Conservation (phyloP, 257 asterid species). For the Orobanche coerulescens region DNA sequence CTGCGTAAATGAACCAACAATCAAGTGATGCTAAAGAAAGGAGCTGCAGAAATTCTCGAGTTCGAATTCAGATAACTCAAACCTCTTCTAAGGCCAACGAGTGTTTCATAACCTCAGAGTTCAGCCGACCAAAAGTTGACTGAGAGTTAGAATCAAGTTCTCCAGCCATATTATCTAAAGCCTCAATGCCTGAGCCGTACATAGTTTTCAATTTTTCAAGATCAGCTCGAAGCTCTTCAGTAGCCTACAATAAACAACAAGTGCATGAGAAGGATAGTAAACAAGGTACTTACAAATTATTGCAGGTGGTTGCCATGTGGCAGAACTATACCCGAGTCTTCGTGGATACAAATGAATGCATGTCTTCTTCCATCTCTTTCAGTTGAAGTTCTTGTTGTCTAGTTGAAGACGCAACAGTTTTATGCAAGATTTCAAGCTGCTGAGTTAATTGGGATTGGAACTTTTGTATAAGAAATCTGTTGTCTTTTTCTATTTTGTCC, state of each 20-base stretch:
- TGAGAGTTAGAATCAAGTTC: slow-evolving; percentile 70
- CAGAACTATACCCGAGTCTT: slow-evolving; percentile 62
- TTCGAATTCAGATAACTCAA: slow-evolving; percentile 23
- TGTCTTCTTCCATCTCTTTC: slow-evolving; percentile 91
- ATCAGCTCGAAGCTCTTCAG: slow-evolving; percentile 70
- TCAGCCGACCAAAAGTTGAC: slow-evolving; percentile 62
- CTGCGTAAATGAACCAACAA: slow-evolving; percentile 37
- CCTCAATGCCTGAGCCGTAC: slow-evolving; percentile 77
- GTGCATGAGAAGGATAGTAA: slow-evolving; percentile 12
- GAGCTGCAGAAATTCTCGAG: neutral
- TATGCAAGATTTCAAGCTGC: slow-evolving; percentile 81
- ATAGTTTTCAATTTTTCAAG: slow-evolving; percentile 61
- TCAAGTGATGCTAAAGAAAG: slow-evolving; percentile 22
- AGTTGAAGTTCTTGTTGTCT: slow-evolving; percentile 81
- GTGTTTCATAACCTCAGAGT: slow-evolving; percentile 79
- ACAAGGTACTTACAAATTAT: slow-evolving; percentile 13
- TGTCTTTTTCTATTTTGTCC: slow-evolving; percentile 87
- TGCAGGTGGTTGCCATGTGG: slow-evolving; percentile 12
- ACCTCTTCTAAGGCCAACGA: slow-evolving; percentile 83
- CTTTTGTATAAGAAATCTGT: slow-evolving; percentile 64
- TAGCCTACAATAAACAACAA: slow-evolving; percentile 75
- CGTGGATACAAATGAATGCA: slow-evolving; percentile 84
- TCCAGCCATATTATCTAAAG: slow-evolving; percentile 67
- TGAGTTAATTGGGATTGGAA: slow-evolving; percentile 81
- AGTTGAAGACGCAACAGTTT: slow-evolving; percentile 78